Evolutionary conservation across 768 basidiomycete species (phyloP).

Genomic region (Boletus fagicola): DNA sequence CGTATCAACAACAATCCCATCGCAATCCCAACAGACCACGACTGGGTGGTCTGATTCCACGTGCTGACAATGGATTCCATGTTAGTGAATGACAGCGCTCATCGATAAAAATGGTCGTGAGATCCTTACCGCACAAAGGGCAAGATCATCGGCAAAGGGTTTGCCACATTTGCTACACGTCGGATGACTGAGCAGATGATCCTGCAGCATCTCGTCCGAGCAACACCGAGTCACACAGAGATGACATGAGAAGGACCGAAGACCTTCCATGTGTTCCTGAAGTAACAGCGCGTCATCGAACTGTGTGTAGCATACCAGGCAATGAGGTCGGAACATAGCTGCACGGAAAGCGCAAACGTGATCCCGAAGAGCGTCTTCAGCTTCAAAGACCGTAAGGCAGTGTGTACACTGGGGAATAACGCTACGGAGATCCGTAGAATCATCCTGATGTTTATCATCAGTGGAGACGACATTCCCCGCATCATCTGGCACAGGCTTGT

Average conservation of each 20-base stretch:
- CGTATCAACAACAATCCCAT: constrained; percentile 24
- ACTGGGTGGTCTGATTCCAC: constrained; percentile 21
- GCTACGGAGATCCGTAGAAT: background rate
- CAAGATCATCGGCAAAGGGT: constrained; percentile 18
- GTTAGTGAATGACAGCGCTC: background rate
- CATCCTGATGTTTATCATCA: background rate
- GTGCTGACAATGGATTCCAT: constrained; percentile 16
- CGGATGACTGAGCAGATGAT: constrained; percentile 26
- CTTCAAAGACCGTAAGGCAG: constrained; percentile 19
- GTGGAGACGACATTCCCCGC: background rate
- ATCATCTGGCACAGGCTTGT: background rate
- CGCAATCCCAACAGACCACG: constrained; percentile 33
- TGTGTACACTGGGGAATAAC: constrained; percentile 11
- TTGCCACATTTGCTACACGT: constrained; percentile 23
- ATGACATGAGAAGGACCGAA: constrained; percentile 17
- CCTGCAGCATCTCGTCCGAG: constrained; percentile 25
- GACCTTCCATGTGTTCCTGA: constrained; percentile 18
- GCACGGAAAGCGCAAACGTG: constrained; percentile 18
- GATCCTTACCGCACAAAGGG: constrained; percentile 22
- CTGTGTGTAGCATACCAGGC: constrained; percentile 21
- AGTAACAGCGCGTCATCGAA: constrained; percentile 21
- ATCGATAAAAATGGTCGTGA: background rate
- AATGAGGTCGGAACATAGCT: constrained; percentile 17
- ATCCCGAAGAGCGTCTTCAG: background rate
- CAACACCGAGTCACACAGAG: constrained; percentile 22